Evolutionary conservation across 2,329 filamentous ascomycete species (phyloP), one percentile per base, ranked within the genome.

Genomic region (Monosporascus sp.): DNA sequence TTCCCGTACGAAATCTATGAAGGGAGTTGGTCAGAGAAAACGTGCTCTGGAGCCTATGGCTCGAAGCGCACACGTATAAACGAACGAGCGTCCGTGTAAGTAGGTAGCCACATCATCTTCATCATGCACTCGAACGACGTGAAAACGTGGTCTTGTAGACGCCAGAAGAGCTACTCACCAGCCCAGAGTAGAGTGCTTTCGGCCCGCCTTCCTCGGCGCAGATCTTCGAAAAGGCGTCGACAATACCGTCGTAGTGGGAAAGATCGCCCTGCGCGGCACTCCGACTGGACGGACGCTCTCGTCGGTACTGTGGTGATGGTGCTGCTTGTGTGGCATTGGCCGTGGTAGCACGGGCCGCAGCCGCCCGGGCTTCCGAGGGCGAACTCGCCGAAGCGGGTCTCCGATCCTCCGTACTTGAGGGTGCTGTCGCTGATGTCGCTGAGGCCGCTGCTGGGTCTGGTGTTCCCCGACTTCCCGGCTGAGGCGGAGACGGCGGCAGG

Each of bases 161-260:
- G 9, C 9, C 9, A 31, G 27, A 9, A 31, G 9, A 31, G 27
- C n/a, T 18, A 39, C 81, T 77, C 7, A 77, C 71, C 1, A 88
- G 68, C 25, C 87, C 87, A 24, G 76, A 78, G 65, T 88, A 96
- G 59, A 96, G 85, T 1, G 86, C 88, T 50, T 68, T 66, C 18
- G 86, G 59, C 3, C 88, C 84, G n/a, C 89, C 89, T 68, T 91
- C 88, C 35, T 80, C 75, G 36, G 76, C 72, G 63, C 87, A 87
- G 59, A 95, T 94, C 66, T 83, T 86, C 54, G 76, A 73, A 39
- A 87, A 80, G 0, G 88, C 89, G 70, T 92, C 88, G 22, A 81
- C 51, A 45, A 94, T 76, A 52, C 82, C 81, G 27, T 75, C 74
- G 67, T 93, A 91, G 59, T 83, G 77, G 41, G 53, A 48, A 25